A percentile compares a stretch with the other conserved stretches of the same genome.
These are phyloP conservation scores for Debaryomyces tyrocola DNA, from an alignment of 805 yeast genomes.

Conservation along the genomic window DNA sequence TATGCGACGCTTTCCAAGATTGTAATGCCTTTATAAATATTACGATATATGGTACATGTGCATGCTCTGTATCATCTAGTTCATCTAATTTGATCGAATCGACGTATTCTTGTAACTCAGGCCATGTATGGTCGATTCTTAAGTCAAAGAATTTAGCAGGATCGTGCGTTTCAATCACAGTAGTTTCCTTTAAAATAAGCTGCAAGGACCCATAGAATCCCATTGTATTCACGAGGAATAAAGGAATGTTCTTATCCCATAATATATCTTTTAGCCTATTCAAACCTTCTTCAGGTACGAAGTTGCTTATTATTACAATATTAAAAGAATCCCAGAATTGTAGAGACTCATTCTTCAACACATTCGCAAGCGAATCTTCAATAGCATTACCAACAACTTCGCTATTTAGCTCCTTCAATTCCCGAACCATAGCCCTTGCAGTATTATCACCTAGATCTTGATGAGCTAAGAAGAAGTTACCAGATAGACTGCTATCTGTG, in stretches of 20 bases:
- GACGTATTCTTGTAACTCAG: slow-evolving; percentile 52
- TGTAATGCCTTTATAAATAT: slow-evolving; percentile 57
- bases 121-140: slow-evolving; percentile 72
- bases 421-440: slow-evolving; percentile 38
- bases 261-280: slow-evolving; percentile 32
- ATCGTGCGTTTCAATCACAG: slow-evolving; percentile 75
- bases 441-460: slow-evolving; percentile 43
- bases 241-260: slow-evolving; percentile 50
- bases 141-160: slow-evolving; percentile 63
- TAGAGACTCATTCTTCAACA: slow-evolving; percentile 8
- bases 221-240: slow-evolving; percentile 48
- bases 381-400: slow-evolving; percentile 47
- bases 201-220: slow-evolving; percentile 70
- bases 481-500: slow-evolving; percentile 43
- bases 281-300: slow-evolving; percentile 18
- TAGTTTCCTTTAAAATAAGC: slow-evolving; percentile 53
- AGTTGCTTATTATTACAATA: slow-evolving; percentile 46
- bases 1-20: slow-evolving; percentile 35
- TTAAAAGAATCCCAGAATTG: slow-evolving; percentile 50
- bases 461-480: slow-evolving; percentile 61
- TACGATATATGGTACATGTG: slow-evolving; percentile 70
- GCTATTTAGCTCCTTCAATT: slow-evolving; percentile 58
- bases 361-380: slow-evolving; percentile 10
- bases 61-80: slow-evolving; percentile 46
- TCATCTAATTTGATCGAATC: slow-evolving; percentile 49